Percentiles rank a stretch among this genome's conserved stretches.
These are phyloP conservation scores for Mrakia gelida DNA, from an alignment of 768 basidiomycete genomes.

Conservation along the genomic window DNA sequence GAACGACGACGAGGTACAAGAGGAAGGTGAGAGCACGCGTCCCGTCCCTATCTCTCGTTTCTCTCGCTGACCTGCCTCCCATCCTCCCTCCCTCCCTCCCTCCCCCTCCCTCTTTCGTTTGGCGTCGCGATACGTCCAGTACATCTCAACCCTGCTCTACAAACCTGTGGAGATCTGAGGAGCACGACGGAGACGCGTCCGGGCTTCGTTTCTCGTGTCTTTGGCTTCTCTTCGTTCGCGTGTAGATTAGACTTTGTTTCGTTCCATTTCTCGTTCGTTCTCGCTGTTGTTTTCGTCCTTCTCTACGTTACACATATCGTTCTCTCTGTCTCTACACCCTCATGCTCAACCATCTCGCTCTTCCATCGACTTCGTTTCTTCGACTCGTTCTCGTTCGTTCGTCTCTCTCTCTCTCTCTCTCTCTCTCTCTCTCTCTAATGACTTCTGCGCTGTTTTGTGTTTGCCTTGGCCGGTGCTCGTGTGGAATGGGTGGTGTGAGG, in stretches of 20 bases:
- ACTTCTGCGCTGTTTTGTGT: too few species aligned
- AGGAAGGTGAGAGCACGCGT: conserved; percentile 62
- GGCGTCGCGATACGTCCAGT: conserved; percentile 52
- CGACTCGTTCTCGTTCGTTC: too few species aligned
- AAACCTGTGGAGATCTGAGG: conserved; percentile 50
- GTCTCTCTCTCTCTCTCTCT: too few species aligned
- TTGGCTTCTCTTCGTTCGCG: background rate
- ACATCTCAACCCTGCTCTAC: conserved; percentile 79
- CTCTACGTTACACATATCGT: background rate
- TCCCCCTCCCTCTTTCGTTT: background rate
- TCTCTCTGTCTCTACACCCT: too few species aligned
- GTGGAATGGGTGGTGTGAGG: too few species aligned
- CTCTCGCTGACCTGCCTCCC: background rate
- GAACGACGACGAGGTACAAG: conserved; percentile 82
- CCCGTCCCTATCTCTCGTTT: conserved; percentile 18
- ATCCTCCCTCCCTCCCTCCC: background rate
- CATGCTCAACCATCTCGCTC: too few species aligned
- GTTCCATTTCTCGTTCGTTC: background rate
- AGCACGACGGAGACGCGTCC: background rate
- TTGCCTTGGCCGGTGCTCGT: too few species aligned
- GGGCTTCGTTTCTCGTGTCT: background rate
- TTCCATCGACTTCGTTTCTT: too few species aligned
- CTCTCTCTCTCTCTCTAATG: too few species aligned
- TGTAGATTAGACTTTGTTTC: background rate
- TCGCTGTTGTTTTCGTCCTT: background rate